A percentile compares a stretch with the other conserved stretches of the same genome.
phyloP scores from a whole-genome alignment of 2,329 filamentous ascomycete species.

The Parascedosporium putredinis region DNA sequence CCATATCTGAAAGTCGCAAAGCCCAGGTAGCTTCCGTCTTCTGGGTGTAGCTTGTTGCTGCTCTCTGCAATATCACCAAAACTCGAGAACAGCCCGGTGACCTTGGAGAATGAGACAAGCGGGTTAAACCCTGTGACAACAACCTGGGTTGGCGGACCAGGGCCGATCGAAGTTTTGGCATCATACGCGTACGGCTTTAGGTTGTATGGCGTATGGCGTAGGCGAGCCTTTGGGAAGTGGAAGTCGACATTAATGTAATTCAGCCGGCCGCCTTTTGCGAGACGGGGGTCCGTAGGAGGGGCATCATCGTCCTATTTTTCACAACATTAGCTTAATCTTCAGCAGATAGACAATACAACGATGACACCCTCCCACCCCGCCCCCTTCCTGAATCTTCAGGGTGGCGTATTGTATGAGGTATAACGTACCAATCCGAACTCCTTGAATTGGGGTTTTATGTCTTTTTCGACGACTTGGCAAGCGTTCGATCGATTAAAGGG shows the following conservation, averaged over 20 bases:
- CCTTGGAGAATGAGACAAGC: conserved; percentile 66
- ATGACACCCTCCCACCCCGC: conserved; percentile 54
- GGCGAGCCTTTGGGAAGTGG: conserved; percentile 60
- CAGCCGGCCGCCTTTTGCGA: conserved; percentile 56
- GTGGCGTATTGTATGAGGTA: conserved; percentile 18
- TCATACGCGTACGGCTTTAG: conserved; percentile 77
- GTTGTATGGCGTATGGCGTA: conserved; percentile 65
- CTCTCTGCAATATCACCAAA: conserved; percentile 85
- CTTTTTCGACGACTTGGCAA: conserved; percentile 42
- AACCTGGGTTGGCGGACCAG: conserved; percentile 80
- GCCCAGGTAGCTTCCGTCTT: conserved; percentile 86
- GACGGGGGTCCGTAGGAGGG: conserved; percentile 71
- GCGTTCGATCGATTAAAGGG: conserved; percentile 41
- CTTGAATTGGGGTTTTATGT: conserved; percentile 49
- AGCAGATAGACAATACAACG: conserved; percentile 33
- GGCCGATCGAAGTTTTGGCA: conserved; percentile 70
- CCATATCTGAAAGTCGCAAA: conserved; percentile 87
- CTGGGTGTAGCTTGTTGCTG: conserved; percentile 89
- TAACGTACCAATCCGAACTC: conserved; percentile 58
- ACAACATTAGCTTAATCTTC: conserved; percentile 47
- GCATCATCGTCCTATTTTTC: conserved; percentile 63
- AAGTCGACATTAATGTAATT: conserved; percentile 61
- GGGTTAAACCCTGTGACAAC: conserved; percentile 96
- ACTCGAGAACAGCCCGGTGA: conserved; percentile 64
- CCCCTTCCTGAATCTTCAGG: no score